Evolutionary conservation across 305 asterid species (phyloP).

Genomic region (Plantago coronopus): DNA sequence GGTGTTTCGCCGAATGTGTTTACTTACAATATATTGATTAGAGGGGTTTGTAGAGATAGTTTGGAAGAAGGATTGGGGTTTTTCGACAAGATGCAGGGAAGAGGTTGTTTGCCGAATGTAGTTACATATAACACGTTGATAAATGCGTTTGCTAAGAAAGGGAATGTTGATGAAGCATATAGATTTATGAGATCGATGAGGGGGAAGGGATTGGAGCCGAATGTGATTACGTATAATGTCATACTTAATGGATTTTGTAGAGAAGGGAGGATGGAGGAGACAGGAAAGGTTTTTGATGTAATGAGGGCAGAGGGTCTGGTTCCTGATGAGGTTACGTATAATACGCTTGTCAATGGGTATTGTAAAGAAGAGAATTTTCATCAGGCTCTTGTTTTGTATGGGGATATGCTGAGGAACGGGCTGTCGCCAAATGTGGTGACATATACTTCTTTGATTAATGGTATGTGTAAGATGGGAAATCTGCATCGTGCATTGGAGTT

Average conservation of each 20-base stretch:
- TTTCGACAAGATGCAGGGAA: constrained; percentile 57
- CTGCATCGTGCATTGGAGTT: constrained; percentile 66
- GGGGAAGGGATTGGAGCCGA: constrained; percentile 57
- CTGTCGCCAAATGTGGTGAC: constrained; percentile 77
- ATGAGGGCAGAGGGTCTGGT: constrained; percentile 55
- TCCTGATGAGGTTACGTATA: constrained; percentile 79
- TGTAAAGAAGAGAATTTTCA: constrained; percentile 79
- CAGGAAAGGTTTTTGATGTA: constrained; percentile 47
- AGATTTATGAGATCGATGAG: constrained; percentile 44
- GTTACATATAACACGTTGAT: constrained; percentile 76
- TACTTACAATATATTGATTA: constrained; percentile 71
- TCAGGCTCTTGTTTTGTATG: constrained; percentile 70
- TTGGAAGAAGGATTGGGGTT: constrained; percentile 44
- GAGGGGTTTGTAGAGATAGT: constrained; percentile 56
- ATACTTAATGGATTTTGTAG: constrained; percentile 70
- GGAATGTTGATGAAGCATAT: constrained; percentile 46
- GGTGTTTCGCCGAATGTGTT: constrained; percentile 74
- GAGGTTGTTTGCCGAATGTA: constrained; percentile 70
- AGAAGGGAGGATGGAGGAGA: constrained; percentile 69
- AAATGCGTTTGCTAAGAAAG: constrained; percentile 56
- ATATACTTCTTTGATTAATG: constrained; percentile 70
- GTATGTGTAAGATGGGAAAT: constrained; percentile 70
- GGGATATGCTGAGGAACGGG: constrained; percentile 79
- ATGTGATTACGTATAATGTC: constrained; percentile 69
- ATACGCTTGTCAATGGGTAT: constrained; percentile 73